Percentiles rank a stretch among this genome's conserved stretches.
These are phyloP conservation scores for Eucalyptus pauciflora DNA, from an alignment of 345 rosid species.

Conservation along the genomic window DNA sequence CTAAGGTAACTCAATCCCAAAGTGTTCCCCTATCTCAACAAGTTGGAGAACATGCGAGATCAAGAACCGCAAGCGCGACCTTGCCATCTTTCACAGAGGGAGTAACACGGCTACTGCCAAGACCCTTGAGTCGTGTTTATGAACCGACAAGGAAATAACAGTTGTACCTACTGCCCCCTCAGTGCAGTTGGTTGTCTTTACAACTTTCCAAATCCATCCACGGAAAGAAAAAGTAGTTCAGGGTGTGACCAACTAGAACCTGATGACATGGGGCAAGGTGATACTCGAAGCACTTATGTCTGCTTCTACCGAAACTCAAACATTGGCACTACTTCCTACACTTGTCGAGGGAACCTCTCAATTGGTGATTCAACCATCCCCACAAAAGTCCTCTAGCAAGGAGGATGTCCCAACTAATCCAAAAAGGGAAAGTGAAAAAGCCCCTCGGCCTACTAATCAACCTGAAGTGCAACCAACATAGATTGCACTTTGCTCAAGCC, in stretches of 20 bases:
- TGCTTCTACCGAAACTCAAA: neutral
- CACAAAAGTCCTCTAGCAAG: too few relatives aligned
- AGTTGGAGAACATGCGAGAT: rapidly evolving
- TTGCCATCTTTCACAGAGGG: neutral
- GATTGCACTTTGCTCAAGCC: neutral
- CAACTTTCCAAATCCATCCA: too few relatives aligned
- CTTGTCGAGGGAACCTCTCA: neutral
- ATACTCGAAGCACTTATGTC: neutral
- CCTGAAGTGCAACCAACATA: too few relatives aligned
- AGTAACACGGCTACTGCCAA: neutral
- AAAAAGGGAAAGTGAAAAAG: neutral
- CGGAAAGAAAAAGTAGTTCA: neutral
- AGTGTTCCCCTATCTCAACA: neutral
- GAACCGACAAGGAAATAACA: neutral
- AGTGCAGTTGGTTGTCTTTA: too few relatives aligned
- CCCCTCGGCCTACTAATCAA: neutral
- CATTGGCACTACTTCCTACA: neutral
- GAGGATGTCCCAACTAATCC: too few relatives aligned
- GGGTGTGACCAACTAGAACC: too few relatives aligned
- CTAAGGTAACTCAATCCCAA: neutral
- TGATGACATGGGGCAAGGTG: too few relatives aligned
- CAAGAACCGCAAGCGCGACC: neutral
- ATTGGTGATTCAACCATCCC: neutral
- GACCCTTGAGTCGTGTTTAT: neutral
- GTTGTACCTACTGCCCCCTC: too few relatives aligned